phyloP scores from a whole-genome alignment of 495 filamentous ascomycete species.

The Bacidia gigantensis region DNA sequence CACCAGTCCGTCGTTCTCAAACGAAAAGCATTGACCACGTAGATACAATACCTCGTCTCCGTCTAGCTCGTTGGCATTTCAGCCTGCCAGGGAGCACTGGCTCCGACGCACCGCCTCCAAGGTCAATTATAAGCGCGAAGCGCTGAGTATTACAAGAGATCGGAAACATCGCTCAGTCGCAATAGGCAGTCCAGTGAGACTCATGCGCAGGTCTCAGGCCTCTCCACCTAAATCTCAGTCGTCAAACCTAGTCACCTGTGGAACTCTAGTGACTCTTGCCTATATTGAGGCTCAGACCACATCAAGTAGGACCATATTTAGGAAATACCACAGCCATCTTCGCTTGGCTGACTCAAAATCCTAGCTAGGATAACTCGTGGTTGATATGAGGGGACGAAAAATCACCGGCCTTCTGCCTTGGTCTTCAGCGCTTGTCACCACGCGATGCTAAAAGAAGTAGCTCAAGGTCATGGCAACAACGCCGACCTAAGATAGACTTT shows the following conservation, averaged over 20 bases:
- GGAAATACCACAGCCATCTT: too few relatives aligned
- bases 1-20: too few relatives aligned
- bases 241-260: not conserved
- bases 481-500: not conserved
- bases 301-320: too few relatives aligned
- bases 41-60: too few relatives aligned
- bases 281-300: too few relatives aligned
- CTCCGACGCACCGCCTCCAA: too few relatives aligned
- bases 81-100: too few relatives aligned
- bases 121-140: too few relatives aligned
- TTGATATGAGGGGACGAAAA: not conserved
- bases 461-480: not conserved
- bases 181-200: not conserved
- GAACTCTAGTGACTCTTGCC: not conserved
- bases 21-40: too few relatives aligned
- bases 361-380: not conserved
- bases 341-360: too few relatives aligned
- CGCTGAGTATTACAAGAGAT: too few relatives aligned
- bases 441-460: not conserved
- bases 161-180: not conserved
- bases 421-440: not conserved
- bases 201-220: not conserved
- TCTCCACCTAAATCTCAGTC: not conserved
- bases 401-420: not conserved
- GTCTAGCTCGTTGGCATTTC: too few relatives aligned